These are phyloP conservation scores for Tylopilus sp. DNA, from an alignment of 768 basidiomycete species.

Conservation along the genomic window DNA sequence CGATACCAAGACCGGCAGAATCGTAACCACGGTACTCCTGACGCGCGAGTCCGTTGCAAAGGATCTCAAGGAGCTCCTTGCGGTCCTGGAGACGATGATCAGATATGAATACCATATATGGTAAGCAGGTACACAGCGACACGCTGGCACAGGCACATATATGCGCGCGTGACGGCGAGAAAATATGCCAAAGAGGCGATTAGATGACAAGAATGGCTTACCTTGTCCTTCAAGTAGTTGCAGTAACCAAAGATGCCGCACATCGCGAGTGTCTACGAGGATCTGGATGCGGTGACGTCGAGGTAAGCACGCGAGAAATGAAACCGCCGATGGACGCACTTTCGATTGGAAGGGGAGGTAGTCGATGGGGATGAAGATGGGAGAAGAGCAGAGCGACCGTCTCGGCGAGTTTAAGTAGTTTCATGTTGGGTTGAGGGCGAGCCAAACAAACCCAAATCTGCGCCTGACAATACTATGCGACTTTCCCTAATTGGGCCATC, in stretches of 20 bases:
- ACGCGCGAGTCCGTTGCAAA: constrained; percentile 86
- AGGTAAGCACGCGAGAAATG: not conserved
- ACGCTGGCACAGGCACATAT: constrained; percentile 1
- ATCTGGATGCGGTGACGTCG: not conserved
- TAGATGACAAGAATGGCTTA: constrained; percentile 32
- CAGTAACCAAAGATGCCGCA: constrained; percentile 98
- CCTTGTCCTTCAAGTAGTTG: constrained; percentile 93
- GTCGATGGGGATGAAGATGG: constrained; percentile 22
- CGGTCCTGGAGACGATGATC: constrained; percentile 55
- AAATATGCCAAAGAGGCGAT: not conserved
- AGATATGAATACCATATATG: constrained; percentile 21
- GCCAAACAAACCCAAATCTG: constrained; percentile 31
- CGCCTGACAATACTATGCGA: constrained; percentile 2
- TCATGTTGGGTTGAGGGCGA: constrained; percentile 28
- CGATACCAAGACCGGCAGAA: constrained; percentile 86
- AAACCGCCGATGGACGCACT: constrained; percentile 8
- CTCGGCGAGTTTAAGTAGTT: constrained; percentile 30
- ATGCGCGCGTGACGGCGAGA: not conserved
- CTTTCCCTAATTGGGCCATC: constrained; percentile 6
- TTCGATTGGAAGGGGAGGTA: not conserved
- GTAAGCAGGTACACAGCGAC: constrained; percentile 6
- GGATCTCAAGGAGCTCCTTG: constrained; percentile 85
- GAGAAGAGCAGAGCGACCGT: constrained; percentile 8
- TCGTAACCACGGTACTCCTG: constrained; percentile 99
- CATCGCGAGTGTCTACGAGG: constrained; percentile 42